Evolutionary conservation across 2,329 filamentous ascomycete genomes (phyloP).

Genomic region (Geosmithia putterillii): DNA sequence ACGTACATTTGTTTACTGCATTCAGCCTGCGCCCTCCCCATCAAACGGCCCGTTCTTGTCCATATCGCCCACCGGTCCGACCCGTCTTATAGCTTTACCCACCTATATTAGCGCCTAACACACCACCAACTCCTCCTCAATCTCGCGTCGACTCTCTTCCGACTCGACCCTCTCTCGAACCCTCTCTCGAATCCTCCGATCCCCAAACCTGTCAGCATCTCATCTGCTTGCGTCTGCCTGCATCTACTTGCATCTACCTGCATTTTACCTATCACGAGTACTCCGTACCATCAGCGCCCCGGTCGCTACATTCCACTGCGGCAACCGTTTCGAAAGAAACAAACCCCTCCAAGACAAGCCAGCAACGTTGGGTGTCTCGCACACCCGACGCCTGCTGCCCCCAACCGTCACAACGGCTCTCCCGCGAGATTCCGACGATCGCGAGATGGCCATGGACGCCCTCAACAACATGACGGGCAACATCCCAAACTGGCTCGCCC

Average conservation of each 20-base stretch:
- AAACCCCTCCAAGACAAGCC: no score
- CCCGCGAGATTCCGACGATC: not conserved
- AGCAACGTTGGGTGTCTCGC: not conserved
- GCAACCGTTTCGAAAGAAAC: no score
- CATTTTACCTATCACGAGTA: no score
- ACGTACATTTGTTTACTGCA: not conserved
- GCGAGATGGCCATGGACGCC: constrained; percentile 38
- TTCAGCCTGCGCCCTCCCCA: not conserved
- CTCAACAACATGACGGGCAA: constrained; percentile 41
- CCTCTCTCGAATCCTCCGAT: not conserved
- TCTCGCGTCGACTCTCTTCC: not conserved
- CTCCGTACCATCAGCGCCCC: no score
- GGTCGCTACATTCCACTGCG: no score
- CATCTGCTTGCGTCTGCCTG: no score
- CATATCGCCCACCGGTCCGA: not conserved
- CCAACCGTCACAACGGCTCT: not conserved
- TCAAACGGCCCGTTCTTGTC: not conserved
- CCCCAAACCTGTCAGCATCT: no score
- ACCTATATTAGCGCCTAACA: not conserved
- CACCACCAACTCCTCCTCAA: no score
- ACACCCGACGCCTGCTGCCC: not conserved
- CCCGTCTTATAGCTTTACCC: not conserved
- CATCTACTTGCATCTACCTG: no score
- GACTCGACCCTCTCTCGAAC: not conserved
- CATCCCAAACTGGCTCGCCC: constrained; percentile 46